Evolutionary conservation across 2,329 filamentous ascomycete genomes (phyloP).

Genomic region (Venturia pyrina): DNA sequence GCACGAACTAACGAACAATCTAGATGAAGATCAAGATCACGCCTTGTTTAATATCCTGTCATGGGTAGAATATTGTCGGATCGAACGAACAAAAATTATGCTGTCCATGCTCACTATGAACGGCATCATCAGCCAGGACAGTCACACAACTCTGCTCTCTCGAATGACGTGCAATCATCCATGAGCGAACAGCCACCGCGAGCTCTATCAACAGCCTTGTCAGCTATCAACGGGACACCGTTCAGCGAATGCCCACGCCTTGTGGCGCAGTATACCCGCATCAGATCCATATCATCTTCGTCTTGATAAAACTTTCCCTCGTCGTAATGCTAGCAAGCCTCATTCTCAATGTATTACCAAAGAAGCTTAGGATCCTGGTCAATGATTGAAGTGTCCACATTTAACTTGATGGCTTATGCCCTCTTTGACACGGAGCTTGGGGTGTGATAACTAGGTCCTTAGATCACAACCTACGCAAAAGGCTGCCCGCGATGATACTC

Average conservation of each 20-base stretch:
- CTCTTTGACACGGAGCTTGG: neutral
- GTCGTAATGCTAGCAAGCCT: neutral
- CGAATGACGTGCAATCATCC: neutral
- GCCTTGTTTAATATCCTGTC: neutral
- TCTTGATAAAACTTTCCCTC: neutral
- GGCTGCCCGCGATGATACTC: too few relatives aligned
- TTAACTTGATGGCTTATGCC: neutral
- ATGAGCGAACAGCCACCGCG: neutral
- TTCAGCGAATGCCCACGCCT: neutral
- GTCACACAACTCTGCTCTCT: neutral
- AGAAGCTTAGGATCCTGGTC: neutral
- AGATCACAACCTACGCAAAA: neutral
- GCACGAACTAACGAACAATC: neutral
- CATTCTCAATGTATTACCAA: too few relatives aligned
- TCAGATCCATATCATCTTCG: neutral
- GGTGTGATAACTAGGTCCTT: neutral
- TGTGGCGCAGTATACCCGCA: neutral
- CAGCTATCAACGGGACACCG: neutral
- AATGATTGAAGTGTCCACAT: neutral
- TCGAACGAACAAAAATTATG: neutral
- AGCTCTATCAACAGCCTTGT: neutral
- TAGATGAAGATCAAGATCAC: neutral
- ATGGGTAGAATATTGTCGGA: too few relatives aligned
- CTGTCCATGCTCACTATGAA: neutral
- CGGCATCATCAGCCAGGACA: neutral